Base-by-base conservation (phyloP, 345 rosid genomes). In the Gossypium stocksii region DNA sequence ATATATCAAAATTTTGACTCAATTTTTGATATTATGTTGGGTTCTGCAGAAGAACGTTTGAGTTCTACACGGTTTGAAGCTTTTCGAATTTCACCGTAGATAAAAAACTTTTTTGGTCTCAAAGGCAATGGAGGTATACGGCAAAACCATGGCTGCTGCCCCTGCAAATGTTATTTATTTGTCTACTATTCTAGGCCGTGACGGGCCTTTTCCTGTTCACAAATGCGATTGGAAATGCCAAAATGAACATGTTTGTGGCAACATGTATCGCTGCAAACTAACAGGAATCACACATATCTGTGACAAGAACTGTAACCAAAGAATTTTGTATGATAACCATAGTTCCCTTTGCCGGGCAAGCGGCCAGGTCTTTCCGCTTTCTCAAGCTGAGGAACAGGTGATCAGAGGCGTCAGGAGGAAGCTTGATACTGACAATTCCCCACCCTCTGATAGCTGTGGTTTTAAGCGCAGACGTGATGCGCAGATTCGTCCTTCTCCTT, bases 241-340 rank as follows among this genome's bases (percentile, higher is more conserved):
- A 79, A 95, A 91, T 77, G 99, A 95, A 17, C 91, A 78, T 78
- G 87, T 93, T 9, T 87, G 91, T 73, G 99, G 96, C 76, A 95
- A 95, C 84, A 89, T 95, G 92, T 91, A 84, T 77, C 91, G 85
- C 81, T 91, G 99, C 90, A 93, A 90, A 85, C 86, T 93, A 81
- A 95, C 98, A 34, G 96, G 93, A 19, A 82, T 89, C 60, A 91
- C 97, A 70, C 98, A 95, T 84, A 91, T 95, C 83, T 95, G 99
- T 80, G 99, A 95, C 97, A 93, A 93, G 92, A 93, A 95, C 79
- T 95, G 99, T 86, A 80, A 95, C 87, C 99, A 93, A 94, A 62
- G 98, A 83, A 95, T 95, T 82, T 77, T 95, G 85, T 95, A 93
- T 80, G 99, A 95, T 85, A 95, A 95, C 77, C 97, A 92, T 77